Conservation (phyloP, 169 alveolate species). For the Condylostoma magnum region DNA sequence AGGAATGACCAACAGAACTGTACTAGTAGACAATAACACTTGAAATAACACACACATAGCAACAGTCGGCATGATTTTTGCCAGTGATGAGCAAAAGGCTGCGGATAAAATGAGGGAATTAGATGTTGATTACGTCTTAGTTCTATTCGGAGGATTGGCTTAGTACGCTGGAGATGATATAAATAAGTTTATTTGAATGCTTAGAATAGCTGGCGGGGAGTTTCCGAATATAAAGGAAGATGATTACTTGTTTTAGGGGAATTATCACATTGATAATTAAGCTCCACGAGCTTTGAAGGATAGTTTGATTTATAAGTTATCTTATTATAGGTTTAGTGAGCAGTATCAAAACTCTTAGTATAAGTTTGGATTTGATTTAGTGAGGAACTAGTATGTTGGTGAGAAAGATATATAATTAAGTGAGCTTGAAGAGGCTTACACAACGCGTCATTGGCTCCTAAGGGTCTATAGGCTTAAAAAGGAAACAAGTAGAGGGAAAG, state of each 20-base stretch:
- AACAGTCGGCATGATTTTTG: slow-evolving; percentile 92
- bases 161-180: slow-evolving; percentile 96
- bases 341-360: slow-evolving; percentile 60
- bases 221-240: slow-evolving; percentile 88
- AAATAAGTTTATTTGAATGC: slow-evolving; percentile 96
- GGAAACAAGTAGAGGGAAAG: slow-evolving; percentile 15
- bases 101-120: slow-evolving; percentile 84
- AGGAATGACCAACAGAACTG: slow-evolving; percentile 95
- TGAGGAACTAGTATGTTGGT: slow-evolving; percentile 81
- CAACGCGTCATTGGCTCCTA: slow-evolving; percentile 96
- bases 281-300: neutral
- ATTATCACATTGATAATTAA: neutral
- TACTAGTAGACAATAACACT: slow-evolving; percentile 97
- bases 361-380: slow-evolving; percentile 91
- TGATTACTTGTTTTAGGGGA: slow-evolving; percentile 47
- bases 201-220: slow-evolving; percentile 93
- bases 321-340: neutral
- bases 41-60: slow-evolving; percentile 97
- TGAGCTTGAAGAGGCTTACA: slow-evolving; percentile 95
- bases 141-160: slow-evolving; percentile 93
- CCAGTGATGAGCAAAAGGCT: slow-evolving; percentile 93
- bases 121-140: slow-evolving; percentile 92
- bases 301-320: neutral
- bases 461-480: slow-evolving; percentile 87
- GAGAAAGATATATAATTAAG: slow-evolving; percentile 76